Conservation (phyloP, 495 filamentous ascomycete genomes). For the Umbilicaria muhlenbergii region DNA sequence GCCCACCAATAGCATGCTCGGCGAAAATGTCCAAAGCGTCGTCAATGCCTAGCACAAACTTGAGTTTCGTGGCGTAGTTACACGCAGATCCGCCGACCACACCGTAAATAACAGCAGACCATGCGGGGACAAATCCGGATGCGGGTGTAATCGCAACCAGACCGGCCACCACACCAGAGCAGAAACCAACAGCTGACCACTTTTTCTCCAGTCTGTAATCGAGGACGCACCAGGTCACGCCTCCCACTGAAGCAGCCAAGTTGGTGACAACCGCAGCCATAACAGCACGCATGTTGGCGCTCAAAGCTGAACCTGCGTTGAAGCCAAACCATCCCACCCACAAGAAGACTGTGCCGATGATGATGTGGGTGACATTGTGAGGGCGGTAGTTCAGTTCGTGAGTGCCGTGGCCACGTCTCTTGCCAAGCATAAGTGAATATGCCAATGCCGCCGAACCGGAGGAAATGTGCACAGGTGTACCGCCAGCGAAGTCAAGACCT, state of each 20-base stretch:
- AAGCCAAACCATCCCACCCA: constrained; percentile 99
- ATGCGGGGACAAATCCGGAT: constrained; percentile 79
- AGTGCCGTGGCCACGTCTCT: constrained; percentile 67
- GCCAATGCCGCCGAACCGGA: constrained; percentile 84
- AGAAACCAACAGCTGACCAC: constrained; percentile 96
- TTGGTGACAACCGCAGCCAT: constrained; percentile 45
- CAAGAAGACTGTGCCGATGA: constrained; percentile 92
- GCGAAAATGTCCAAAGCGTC: constrained; percentile 92
- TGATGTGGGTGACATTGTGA: constrained; percentile 95
- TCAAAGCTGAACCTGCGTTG: constrained; percentile 85
- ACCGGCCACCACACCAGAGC: constrained; percentile 83
- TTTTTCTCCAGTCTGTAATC: constrained; percentile 90
- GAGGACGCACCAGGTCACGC: constrained; percentile 88
- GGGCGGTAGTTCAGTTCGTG: constrained; percentile 92
- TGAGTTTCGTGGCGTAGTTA: constrained; percentile 95
- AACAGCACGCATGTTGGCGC: constrained; percentile 67
- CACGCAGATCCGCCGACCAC: constrained; percentile 68
- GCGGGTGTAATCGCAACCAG: constrained; percentile 89
- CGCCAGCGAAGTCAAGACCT: constrained; percentile 89
- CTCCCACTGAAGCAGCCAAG: constrained; percentile 48
- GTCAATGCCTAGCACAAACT: constrained; percentile 74
- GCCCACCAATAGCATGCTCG: constrained; percentile 73
- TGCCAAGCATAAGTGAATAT: constrained; percentile 70
- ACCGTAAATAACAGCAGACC: constrained; percentile 85
- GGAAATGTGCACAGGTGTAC: constrained; percentile 89